Evolutionary conservation across 208 protist genomes (phyloP), one percentile per base, ranked within the genome.

Genomic region (Trypanosoma conorhini): DNA sequence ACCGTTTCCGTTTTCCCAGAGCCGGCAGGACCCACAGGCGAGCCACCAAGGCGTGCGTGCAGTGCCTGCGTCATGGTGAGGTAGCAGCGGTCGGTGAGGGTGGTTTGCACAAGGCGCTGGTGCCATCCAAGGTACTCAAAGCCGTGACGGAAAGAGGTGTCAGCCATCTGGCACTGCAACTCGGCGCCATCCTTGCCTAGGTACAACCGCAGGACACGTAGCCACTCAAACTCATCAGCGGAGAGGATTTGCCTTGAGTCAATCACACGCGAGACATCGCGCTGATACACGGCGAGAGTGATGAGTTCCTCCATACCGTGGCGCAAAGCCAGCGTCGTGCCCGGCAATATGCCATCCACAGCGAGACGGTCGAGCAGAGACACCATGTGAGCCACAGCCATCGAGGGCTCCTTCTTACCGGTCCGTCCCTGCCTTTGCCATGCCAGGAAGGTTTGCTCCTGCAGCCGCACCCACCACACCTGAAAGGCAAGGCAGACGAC

Each of bases 1-100:
- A 99, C 98, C 5, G 98, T 99, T 82, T 99, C 98, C 24, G 99
- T 99, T 82, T 99, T 99, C 60, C 98, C 98, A 0, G 98, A 99
- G 38, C 99, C 98, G 17, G 98, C 98, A 8, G 98, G 98, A 24
- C 99, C 98, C 48, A 99, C 98, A 60, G 98, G 98, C 38, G 91
- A 96, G 67, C 99, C 99, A 65, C 99, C 99, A 63, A 99, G 82
- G 22, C 97, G 83, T 0, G 90, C 93, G 73, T 99, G 89, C 22
- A 99, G 74, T 1, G 99, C 98, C 81, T 99, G 98, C 64, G 98
- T 99, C 15, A 99, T 85, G 8, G 99, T 99, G 30, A 99, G 85
- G 88, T 99, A 99, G 78, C 97, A 99, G 64, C 94, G 84, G 85
- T 99, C 98, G 8, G 99, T 99, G 7, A 99, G 87, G 30, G 98